phyloP scores from a whole-genome alignment of 2,329 filamentous ascomycete genomes.

The Juglanconis oblonga region DNA sequence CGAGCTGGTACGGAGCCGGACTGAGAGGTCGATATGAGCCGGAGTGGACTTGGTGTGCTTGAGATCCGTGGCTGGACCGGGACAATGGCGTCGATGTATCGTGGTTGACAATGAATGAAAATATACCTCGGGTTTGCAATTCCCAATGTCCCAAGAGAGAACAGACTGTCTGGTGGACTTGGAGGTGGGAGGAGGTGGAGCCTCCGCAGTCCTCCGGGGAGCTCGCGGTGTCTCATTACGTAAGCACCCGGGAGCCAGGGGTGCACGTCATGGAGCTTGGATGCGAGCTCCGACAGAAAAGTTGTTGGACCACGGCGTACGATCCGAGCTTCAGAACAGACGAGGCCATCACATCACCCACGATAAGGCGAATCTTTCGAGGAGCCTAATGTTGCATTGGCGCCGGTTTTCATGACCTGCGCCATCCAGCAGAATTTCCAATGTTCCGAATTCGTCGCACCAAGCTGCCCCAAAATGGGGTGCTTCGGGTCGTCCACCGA shows the following conservation, averaged over 20 bases:
- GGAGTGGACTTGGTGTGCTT: background rate
- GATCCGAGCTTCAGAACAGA: background rate
- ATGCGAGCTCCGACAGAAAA: slow-evolving; percentile 4
- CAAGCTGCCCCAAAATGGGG: slow-evolving; percentile 11
- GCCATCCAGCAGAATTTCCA: background rate
- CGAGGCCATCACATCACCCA: background rate
- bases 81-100: too few relatives aligned
- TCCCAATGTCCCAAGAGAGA: too few relatives aligned
- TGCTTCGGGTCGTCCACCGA: slow-evolving; percentile 8
- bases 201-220: background rate
- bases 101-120: too few relatives aligned
- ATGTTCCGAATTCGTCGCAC: slow-evolving; percentile 12
- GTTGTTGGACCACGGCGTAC: background rate
- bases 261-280: background rate
- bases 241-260: background rate
- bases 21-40: background rate
- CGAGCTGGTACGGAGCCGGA: too few relatives aligned
- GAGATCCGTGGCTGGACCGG: too few relatives aligned
- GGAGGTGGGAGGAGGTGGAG: slow-evolving; percentile 4
- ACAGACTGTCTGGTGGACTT: background rate
- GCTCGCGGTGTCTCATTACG: background rate
- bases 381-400: background rate
- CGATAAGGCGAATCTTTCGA: background rate
- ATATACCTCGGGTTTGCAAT: too few relatives aligned
- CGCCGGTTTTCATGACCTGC: background rate